These are phyloP conservation scores for Ampelocalamus luodianensis DNA, from an alignment of 176 grass and related monocot species.

Conservation along the genomic window DNA sequence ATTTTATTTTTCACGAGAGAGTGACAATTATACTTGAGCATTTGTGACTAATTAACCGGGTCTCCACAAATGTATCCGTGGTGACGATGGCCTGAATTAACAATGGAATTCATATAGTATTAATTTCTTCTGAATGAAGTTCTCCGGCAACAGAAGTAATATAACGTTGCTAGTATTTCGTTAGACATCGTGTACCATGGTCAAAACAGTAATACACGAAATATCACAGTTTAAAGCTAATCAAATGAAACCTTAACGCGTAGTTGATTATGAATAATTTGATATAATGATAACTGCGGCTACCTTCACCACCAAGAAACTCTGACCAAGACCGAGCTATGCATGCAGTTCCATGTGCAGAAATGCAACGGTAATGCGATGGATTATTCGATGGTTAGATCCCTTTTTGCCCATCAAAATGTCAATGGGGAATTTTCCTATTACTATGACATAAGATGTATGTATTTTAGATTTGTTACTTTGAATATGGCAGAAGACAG, in stretches of 20 bases:
- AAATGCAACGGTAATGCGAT: background rate
- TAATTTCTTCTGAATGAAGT: background rate
- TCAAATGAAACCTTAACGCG: background rate
- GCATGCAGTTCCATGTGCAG: slow-evolving; percentile 12
- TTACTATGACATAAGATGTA: background rate
- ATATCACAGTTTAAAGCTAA: background rate
- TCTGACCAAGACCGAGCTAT: background rate
- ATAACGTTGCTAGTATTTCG: background rate
- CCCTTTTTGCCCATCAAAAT: slow-evolving; percentile 21
- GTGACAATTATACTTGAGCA: background rate
- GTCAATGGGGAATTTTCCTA: slow-evolving; percentile 13
- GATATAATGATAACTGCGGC: background rate
- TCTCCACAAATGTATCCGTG: background rate
- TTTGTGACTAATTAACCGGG: background rate
- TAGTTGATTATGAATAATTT: background rate
- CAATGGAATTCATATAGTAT: background rate
- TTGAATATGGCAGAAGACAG: background rate
- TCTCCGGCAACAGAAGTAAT: background rate
- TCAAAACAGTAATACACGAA: background rate
- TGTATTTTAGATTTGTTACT: background rate
- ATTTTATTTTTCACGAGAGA: background rate
- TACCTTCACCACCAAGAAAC: slow-evolving; percentile 35
- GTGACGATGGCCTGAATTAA: background rate
- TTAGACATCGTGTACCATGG: background rate
- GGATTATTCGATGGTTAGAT: background rate